Percentiles rank a stretch among this genome's conserved stretches.
phyloP scores from a whole-genome alignment of 768 basidiomycete genomes.

The Lentinula raphanica region DNA sequence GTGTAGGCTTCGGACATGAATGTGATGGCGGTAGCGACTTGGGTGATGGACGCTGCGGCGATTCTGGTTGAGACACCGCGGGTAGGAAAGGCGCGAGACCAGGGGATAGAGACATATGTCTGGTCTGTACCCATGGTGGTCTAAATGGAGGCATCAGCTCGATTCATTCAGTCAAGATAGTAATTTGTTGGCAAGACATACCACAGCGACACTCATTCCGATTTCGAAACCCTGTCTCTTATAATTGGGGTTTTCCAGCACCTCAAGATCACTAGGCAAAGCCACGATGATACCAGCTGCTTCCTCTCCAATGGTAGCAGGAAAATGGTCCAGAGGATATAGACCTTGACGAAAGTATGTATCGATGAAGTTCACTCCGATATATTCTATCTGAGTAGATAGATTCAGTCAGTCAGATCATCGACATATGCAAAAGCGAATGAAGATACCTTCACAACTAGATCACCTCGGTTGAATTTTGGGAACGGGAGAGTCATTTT shows the following conservation, averaged over 20 bases:
- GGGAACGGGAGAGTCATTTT: constrained; percentile 2
- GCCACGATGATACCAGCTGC: constrained; percentile 69
- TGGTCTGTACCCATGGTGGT: constrained; percentile 51
- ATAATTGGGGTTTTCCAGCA: constrained; percentile 57
- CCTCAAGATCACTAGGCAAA: constrained; percentile 61
- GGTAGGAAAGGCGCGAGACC: constrained; percentile 56
- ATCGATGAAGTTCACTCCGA: constrained; percentile 84
- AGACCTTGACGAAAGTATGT: constrained; percentile 72
- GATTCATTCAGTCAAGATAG: background rate
- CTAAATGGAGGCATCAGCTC: constrained; percentile 22
- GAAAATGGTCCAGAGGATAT: constrained; percentile 54
- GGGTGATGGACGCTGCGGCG: constrained; percentile 66
- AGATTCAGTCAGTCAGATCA: too few species aligned
- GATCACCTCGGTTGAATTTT: background rate
- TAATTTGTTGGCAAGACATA: constrained; percentile 31
- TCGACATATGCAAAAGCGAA: background rate
- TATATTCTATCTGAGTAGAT: background rate
- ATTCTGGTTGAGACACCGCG: constrained; percentile 53
- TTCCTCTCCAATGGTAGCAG: constrained; percentile 73
- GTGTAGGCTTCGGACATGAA: constrained; percentile 83
- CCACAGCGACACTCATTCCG: constrained; percentile 72
- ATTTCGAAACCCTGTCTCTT: constrained; percentile 59
- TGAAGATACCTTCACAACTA: background rate
- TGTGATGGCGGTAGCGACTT: constrained; percentile 73
- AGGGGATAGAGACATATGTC: constrained; percentile 66